These are phyloP conservation scores for Didymella pinodella DNA, from an alignment of 2,329 filamentous ascomycete species.

Conservation along the genomic window DNA sequence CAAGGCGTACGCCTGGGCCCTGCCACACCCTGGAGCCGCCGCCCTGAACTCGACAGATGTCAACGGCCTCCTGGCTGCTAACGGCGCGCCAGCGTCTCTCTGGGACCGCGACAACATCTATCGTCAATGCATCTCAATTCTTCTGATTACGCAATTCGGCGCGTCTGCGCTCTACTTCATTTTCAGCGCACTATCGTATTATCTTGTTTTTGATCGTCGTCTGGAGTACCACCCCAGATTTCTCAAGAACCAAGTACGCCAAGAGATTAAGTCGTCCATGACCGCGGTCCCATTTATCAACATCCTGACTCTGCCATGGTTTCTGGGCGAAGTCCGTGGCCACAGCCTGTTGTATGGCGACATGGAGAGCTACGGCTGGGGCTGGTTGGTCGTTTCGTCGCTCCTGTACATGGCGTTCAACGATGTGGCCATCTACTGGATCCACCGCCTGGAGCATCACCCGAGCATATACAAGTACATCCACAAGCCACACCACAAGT, in stretches of 20 bases:
- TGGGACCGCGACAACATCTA: conserved; percentile 34
- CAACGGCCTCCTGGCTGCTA: conserved; percentile 13
- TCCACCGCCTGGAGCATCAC: conserved; percentile 58
- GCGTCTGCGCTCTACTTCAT: conserved; percentile 27
- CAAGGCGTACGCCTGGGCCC: conserved; percentile 28
- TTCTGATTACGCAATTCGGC: conserved; percentile 28
- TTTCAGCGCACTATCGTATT: conserved; percentile 31
- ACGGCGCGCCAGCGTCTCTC: conserved; percentile 19
- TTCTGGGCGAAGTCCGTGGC: conserved; percentile 59
- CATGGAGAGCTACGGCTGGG: conserved; percentile 43
- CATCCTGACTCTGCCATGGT: conserved; percentile 57
- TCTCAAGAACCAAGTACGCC: conserved; percentile 58
- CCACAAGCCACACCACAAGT: conserved; percentile 61
- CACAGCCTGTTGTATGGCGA: conserved; percentile 55
- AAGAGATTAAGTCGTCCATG: conserved; percentile 56
- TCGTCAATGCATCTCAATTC: conserved; percentile 26
- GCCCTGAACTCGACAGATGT: conserved; percentile 22
- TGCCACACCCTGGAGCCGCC: conserved; percentile 22
- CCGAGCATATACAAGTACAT: conserved; percentile 58
- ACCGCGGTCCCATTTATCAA: conserved; percentile 56
- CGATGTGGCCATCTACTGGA: conserved; percentile 59
- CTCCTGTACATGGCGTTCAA: conserved; percentile 58
- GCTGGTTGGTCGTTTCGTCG: conserved; percentile 52
- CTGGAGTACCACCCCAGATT: conserved; percentile 59
- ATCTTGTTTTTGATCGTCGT: conserved; percentile 53